phyloP scores from a whole-genome alignment of 176 grass and related monocot species.

The Juncus effusus region DNA sequence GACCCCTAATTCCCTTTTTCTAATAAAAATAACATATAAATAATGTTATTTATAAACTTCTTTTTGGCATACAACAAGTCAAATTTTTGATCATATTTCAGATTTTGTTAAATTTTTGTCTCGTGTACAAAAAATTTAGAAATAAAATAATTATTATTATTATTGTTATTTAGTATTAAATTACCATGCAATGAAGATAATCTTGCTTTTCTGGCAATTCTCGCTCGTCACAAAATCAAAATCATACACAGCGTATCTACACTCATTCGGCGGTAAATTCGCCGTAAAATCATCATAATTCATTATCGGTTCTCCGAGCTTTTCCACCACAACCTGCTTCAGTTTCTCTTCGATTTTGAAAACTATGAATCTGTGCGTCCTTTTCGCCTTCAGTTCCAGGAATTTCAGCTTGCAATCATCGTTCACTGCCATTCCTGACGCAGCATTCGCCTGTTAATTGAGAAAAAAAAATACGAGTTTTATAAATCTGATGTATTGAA shows the following conservation, averaged over 20 bases:
- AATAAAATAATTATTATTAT: background rate
- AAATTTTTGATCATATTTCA: background rate
- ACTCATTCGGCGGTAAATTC: conserved; percentile 25
- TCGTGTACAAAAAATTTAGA: background rate
- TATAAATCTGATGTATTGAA: background rate
- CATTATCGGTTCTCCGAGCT: conserved; percentile 21
- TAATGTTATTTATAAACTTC: background rate
- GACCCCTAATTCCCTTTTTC: background rate
- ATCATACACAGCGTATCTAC: conserved; percentile 35
- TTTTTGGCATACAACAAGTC: background rate
- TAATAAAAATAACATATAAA: background rate
- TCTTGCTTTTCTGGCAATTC: conserved; percentile 50
- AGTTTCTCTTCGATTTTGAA: conserved; percentile 35
- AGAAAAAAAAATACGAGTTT: background rate
- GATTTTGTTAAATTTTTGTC: background rate
- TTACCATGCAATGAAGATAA: conserved; percentile 42
- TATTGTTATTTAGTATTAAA: background rate
- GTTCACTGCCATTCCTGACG: conserved; percentile 22
- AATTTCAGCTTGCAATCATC: conserved; percentile 32
- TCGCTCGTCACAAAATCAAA: conserved; percentile 37
- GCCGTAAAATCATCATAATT: conserved; percentile 33
- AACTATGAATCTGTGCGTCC: conserved; percentile 24
- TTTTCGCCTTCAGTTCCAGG: conserved; percentile 33
- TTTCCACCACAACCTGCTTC: conserved; percentile 28
- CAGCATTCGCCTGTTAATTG: conserved; percentile 23